These are phyloP conservation scores for Clonostachys rhizophaga DNA, from an alignment of 2,329 filamentous ascomycete species.

Conservation along the genomic window DNA sequence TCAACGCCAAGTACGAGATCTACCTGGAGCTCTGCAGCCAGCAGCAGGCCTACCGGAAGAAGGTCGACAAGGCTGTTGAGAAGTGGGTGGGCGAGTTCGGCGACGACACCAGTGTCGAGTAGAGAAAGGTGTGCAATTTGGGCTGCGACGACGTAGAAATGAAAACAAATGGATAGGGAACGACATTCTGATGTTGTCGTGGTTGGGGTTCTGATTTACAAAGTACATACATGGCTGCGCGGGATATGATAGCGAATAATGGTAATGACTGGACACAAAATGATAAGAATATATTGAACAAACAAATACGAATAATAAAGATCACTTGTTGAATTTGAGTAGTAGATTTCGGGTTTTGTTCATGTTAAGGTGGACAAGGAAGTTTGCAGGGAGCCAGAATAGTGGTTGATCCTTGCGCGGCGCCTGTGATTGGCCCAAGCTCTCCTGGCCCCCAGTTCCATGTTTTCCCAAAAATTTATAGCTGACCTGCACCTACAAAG, in stretches of 20 bases:
- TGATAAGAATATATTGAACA: no score
- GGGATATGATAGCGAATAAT: no score
- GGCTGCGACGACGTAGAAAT: background rate
- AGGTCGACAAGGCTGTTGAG: constrained; percentile 61
- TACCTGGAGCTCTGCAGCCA: constrained; percentile 88
- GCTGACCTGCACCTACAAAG: background rate
- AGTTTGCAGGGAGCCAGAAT: no score
- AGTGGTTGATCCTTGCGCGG: background rate
- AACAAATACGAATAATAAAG: no score
- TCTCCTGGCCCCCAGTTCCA: constrained; percentile 8
- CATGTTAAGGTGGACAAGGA: no score
- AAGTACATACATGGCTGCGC: no score
- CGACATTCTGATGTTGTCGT: no score
- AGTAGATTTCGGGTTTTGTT: no score
- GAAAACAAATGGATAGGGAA: background rate
- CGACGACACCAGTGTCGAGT: constrained; percentile 5
- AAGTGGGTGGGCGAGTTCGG: constrained; percentile 25
- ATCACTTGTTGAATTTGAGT: no score
- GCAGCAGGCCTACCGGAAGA: constrained; percentile 76
- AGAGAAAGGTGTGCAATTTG: background rate
- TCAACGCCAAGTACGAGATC: constrained; percentile 90
- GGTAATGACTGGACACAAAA: no score
- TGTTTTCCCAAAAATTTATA: background rate
- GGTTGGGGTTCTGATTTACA: no score
- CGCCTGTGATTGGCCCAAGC: constrained; percentile 24